Evolutionary conservation across 257 asterid species (phyloP), one percentile per base, ranked within the genome.

Genomic region (Lantana camara): DNA sequence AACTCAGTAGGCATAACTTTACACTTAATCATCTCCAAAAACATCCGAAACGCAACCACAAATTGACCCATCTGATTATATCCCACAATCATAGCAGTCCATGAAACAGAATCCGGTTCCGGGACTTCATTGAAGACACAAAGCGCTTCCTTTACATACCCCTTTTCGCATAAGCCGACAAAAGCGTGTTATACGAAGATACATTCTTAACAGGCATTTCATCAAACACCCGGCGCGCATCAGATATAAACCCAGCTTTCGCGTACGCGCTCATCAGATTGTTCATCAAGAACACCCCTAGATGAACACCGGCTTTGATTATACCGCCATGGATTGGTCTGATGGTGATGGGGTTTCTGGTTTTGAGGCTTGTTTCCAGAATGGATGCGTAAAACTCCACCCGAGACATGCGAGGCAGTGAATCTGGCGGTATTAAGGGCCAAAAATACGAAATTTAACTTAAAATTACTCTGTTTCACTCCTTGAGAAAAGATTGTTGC

Each of bases 61-160:
- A 72, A 81, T 54, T 60, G 80, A 10, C 89, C 86, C 80, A 73
- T 61, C 5, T 51, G 83, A 51, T 82, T 85, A 64, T 80, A 82
- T 66, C 98, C 95, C 67, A 82, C 89, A 11, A 91, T 86, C 85
- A 91, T 75, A 0, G 92, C 79, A 4, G 96, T 89, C 98, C 95
- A 91, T 3, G 96, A 88, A 63, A 88, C 85, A 40, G 95, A 86
- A 76, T 91, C 98, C 2, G 82, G 82, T 11, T 68, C 72, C 4
- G 91, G 85, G 77, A 79, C 67, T 68, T 67, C 69, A 27, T 77
- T 50, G 73, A 91, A 91, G 9, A 91, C 32, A 3, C 46, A 40
- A 50, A 50, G 75, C 0, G 97, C 96, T 70, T 84, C 87, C 0
- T 21, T 34, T 55, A 78, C 67, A 60, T 63, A 0, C 98, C 89